Conservation (phyloP, 768 basidiomycete species). For the Gloeopeniophorella convolvens region DNA sequence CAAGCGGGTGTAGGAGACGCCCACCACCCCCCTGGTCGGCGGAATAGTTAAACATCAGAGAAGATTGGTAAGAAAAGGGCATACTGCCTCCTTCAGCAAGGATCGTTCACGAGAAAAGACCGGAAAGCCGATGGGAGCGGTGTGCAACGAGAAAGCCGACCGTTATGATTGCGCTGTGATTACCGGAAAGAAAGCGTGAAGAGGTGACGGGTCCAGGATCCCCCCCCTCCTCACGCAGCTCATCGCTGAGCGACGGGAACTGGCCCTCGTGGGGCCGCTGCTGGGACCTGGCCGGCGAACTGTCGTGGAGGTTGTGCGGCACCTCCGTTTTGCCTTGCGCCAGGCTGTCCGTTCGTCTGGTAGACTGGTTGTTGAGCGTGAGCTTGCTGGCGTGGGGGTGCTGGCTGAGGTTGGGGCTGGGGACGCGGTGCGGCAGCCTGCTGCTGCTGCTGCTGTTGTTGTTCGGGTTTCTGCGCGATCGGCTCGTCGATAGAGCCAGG, state of each 20-base stretch:
- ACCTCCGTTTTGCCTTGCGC: conserved; percentile 25
- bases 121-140: not conserved
- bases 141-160: conserved; percentile 7
- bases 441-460: conserved; percentile 24
- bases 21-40: not conserved
- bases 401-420: conserved; percentile 7
- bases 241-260: conserved; percentile 19
- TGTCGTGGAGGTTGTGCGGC: conserved; percentile 20
- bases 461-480: conserved; percentile 35
- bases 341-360: conserved; percentile 25
- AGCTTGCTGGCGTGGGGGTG: conserved; percentile 7
- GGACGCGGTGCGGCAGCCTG: conserved; percentile 18
- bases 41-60: conserved; percentile 13
- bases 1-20: not conserved
- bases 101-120: not conserved
- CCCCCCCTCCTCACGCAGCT: not conserved
- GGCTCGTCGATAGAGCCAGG: conserved; percentile 46
- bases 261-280: conserved; percentile 24
- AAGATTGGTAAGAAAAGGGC: conserved; percentile 14
- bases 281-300: conserved; percentile 10
- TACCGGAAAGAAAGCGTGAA: conserved; percentile 4
- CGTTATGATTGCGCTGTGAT: conserved; percentile 10
- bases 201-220: not conserved
- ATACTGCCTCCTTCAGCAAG: conserved; percentile 2
- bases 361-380: conserved; percentile 27